These are phyloP conservation scores for Xylaria telfairii DNA, from an alignment of 495 filamentous ascomycete genomes.

Conservation along the genomic window DNA sequence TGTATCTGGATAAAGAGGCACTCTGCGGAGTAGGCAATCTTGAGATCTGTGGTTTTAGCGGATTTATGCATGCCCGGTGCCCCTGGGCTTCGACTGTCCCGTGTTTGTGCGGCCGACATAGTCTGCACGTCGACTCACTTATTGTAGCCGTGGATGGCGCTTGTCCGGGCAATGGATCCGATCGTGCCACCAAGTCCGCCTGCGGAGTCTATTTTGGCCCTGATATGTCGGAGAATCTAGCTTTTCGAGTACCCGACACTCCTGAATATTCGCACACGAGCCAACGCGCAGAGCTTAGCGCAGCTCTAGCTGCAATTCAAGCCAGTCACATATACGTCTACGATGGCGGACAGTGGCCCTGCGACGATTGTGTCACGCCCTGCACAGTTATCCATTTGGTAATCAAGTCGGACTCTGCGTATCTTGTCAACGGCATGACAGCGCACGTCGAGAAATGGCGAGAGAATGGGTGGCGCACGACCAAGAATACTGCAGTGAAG, in stretches of 20 bases:
- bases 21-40: not conserved
- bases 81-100: not conserved
- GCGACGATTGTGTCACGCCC: not conserved
- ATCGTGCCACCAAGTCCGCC: not conserved
- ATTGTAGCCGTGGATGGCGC: slow-evolving; percentile 17
- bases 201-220: not conserved
- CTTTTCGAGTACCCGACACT: slow-evolving; percentile 3
- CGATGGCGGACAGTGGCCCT: slow-evolving; percentile 12
- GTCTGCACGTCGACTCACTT: slow-evolving; percentile 13
- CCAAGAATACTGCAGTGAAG: not conserved
- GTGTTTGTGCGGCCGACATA: slow-evolving; percentile 1
- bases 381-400: slow-evolving; percentile 3
- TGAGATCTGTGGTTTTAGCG: not conserved
- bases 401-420: slow-evolving; percentile 18
- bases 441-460: slow-evolving; percentile 3
- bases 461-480: slow-evolving; percentile 17
- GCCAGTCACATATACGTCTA: not conserved
- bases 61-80: not conserved
- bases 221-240: not conserved
- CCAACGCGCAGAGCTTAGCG: slow-evolving; percentile 12
- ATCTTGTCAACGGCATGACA: slow-evolving; percentile 18
- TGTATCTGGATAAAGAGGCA: not conserved
- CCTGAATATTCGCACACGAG: slow-evolving; percentile 13
- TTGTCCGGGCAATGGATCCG: slow-evolving; percentile 14
- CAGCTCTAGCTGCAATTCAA: not conserved